phyloP scores from a whole-genome alignment of 768 basidiomycete species.

The Rhodotorula diobovata region DNA sequence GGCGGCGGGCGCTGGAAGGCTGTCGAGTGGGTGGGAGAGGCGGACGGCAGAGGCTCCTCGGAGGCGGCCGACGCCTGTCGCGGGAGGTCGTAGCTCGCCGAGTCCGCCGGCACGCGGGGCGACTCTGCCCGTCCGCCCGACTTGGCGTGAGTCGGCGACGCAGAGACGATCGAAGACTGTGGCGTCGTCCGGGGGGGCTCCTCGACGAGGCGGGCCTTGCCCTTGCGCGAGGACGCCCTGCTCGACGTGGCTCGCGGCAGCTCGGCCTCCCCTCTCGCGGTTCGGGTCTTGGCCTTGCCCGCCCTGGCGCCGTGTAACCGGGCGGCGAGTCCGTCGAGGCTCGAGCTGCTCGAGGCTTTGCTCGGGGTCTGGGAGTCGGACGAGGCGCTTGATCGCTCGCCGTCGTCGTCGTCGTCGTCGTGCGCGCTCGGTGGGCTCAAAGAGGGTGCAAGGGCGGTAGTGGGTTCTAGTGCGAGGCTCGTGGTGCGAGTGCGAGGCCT shows the following conservation, averaged over 20 bases:
- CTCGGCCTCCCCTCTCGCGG: no score
- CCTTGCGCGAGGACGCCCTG: not conserved
- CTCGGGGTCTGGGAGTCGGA: no score
- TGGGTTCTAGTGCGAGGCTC: no score
- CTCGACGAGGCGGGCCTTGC: not conserved
- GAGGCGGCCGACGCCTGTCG: not conserved
- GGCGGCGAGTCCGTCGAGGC: constrained; percentile 17
- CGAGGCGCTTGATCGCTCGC: no score
- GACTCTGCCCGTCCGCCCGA: no score
- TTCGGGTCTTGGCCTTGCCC: not conserved
- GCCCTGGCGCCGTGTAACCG: not conserved
- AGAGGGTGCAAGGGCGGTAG: no score
- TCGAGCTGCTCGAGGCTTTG: constrained; percentile 6
- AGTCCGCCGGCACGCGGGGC: not conserved
- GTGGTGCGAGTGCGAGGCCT: no score
- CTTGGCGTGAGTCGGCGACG: not conserved
- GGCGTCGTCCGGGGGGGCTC: not conserved
- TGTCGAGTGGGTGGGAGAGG: not conserved
- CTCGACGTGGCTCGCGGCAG: not conserved
- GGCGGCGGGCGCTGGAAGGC: not conserved
- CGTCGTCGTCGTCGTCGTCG: not conserved
- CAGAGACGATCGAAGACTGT: no score
- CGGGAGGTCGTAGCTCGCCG: not conserved
- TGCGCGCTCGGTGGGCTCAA: not conserved
- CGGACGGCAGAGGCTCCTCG: not conserved